Evolutionary conservation across 148 eudicot genomes (phyloP), one percentile per base, ranked within the genome.

Genomic region (Amaranthus cruentus): DNA sequence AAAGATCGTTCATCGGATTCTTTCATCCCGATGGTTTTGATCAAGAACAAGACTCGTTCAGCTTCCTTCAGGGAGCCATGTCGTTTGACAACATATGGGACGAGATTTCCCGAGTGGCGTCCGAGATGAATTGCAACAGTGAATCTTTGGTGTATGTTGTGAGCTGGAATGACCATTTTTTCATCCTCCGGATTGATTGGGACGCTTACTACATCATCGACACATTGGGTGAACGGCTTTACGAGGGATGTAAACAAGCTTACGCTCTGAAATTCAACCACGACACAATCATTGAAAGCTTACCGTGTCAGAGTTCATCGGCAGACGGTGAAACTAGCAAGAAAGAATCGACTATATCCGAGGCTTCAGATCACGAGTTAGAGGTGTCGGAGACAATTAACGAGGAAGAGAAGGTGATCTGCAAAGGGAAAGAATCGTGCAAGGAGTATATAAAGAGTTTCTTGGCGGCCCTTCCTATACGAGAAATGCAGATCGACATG

Each of bases 81-180:
- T 89, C 97, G 0, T 92, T 92, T 47, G 97, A 92, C 64, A 83
- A 82, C 66, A 90, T 92, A 58, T 92, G 97, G 97, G 91, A 84
- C 28, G 97, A 91, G 79, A 91, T 91, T 11, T 78, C 79, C 69
- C 79, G 58, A 15, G 72, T 63, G 15, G 83, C 79, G 9, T 70
- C 69, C 2, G 87, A 84, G 15, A 63, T 68, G 38, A 13, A 58
- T 9, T 61, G 52, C 10, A 68, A 75, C 51, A 72, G 73, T 60
- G 85, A 89, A 21, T 82, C 94, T 12, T 10, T 80, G 82, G 81
- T 87, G 43, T 92, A 85, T 61, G 79, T 87, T 56, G 88, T 91
- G 6, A 87, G 96, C 79, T 91, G 96, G 96, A 91, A 91, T 66
- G 96, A 91, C 74, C 96, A 91, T 76, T 92, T 92, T 74, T 92